Conservation (phyloP, 2,329 filamentous ascomycete species). For the Colletotrichum sp. region DNA sequence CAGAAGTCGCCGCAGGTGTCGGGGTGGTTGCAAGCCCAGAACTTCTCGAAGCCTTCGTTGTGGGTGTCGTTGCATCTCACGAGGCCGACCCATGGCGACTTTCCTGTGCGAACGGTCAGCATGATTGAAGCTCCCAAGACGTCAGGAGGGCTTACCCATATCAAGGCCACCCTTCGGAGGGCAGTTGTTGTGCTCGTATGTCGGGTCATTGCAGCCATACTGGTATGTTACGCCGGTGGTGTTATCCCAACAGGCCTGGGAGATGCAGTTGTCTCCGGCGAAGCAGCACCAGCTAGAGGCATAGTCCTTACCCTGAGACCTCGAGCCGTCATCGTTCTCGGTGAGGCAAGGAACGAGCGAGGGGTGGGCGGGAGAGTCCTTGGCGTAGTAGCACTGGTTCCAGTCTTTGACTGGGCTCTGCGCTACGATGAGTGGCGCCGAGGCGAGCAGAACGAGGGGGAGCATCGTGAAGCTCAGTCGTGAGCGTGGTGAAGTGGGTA, state of each 20-base stretch:
- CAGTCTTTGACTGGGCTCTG: neutral
- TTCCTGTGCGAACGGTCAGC: neutral
- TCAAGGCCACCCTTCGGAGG: slow-evolving; percentile 5
- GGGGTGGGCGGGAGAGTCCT: neutral
- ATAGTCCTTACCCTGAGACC: neutral
- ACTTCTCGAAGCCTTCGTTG: slow-evolving; percentile 8
- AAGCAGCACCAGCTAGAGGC: slow-evolving; percentile 12
- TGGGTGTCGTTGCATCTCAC: slow-evolving; percentile 1
- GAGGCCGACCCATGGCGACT: slow-evolving; percentile 18
- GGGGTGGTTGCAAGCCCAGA: slow-evolving; percentile 14
- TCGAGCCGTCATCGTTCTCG: neutral
- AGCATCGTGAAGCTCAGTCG: neutral
- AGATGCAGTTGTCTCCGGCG: neutral
- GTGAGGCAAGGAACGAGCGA: neutral
- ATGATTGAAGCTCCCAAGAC: neutral
- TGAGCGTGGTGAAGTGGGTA: neutral
- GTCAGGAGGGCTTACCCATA: neutral
- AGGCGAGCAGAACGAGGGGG: neutral
- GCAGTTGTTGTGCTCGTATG: slow-evolving; percentile 9
- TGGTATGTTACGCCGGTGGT: neutral
- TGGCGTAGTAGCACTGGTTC: slow-evolving; percentile 14
- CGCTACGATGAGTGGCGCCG: neutral
- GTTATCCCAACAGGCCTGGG: neutral
- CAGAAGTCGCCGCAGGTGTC: slow-evolving; percentile 12
- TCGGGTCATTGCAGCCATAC: slow-evolving; percentile 19